Percentiles rank a stretch among this genome's conserved stretches.
phyloP scores from a whole-genome alignment of 1,284 basidiomycete species.

The Naganishia sp. region DNA sequence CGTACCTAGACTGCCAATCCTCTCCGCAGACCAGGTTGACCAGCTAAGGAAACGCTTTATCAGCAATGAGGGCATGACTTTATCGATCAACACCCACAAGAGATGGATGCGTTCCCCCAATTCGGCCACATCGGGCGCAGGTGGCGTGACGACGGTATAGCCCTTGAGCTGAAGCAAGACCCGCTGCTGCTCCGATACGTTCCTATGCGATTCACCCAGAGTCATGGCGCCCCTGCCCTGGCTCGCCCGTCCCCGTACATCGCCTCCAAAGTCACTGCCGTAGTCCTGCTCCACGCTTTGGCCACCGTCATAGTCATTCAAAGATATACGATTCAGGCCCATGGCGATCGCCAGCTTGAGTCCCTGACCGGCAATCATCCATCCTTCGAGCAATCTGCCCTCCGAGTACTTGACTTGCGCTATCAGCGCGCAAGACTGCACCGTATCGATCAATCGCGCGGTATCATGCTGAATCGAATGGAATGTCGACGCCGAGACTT shows the following conservation, averaged over 20 bases:
- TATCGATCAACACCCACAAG: constrained; percentile 42
- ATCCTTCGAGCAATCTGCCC: constrained; percentile 46
- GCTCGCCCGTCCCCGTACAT: neutral
- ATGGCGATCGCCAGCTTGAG: constrained; percentile 28
- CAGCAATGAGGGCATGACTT: neutral
- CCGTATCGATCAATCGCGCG: constrained; percentile 46
- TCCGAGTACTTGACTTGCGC: constrained; percentile 36
- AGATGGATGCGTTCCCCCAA: constrained; percentile 44
- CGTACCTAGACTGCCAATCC: constrained; percentile 32
- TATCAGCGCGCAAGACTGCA: constrained; percentile 40
- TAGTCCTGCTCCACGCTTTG: constrained; percentile 9
- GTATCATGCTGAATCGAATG: constrained; percentile 34
- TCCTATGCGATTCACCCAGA: constrained; percentile 3
- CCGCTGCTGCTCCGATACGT: constrained; percentile 35
- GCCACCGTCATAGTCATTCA: constrained; percentile 25
- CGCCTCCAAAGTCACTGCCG: constrained; percentile 2
- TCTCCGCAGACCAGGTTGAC: constrained; percentile 41
- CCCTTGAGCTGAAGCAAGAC: constrained; percentile 39
- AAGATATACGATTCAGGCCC: constrained; percentile 27
- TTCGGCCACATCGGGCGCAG: constrained; percentile 40
- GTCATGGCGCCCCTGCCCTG: neutral
- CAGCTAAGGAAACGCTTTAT: constrained; percentile 39
- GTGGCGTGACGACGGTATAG: constrained; percentile 31
- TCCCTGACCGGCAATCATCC: constrained; percentile 36
- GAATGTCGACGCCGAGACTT: constrained; percentile 35